Conservation (phyloP, 2,329 filamentous ascomycete genomes). For the Hypoxylon sp. region DNA sequence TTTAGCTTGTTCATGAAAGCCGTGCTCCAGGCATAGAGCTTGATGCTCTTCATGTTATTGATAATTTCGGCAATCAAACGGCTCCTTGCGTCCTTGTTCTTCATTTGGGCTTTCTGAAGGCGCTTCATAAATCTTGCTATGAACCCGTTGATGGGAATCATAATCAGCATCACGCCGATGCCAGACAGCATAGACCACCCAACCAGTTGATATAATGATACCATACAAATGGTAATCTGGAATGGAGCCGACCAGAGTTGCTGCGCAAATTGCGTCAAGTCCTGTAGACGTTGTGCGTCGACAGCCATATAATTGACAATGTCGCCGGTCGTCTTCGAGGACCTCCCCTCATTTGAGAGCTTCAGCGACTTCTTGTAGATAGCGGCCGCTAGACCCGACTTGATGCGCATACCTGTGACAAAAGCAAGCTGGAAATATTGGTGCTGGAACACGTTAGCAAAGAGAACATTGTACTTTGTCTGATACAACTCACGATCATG, state of each 20-base stretch:
- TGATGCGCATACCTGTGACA: constrained; percentile 96
- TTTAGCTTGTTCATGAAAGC: constrained; percentile 99
- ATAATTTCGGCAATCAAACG: constrained; percentile 96
- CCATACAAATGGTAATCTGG: constrained; percentile 95
- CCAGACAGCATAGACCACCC: constrained; percentile 96
- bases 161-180: constrained; percentile 93
- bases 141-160: constrained; percentile 95
- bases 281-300: constrained; percentile 93
- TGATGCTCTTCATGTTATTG: constrained; percentile 99
- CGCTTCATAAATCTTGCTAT: constrained; percentile 95
- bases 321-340: constrained; percentile 91
- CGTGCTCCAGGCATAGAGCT: constrained; percentile 96
- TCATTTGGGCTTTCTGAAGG: constrained; percentile 97
- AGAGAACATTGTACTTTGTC: not conserved
- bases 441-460: constrained; percentile 62
- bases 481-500: constrained; percentile 67
- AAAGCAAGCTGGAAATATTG: constrained; percentile 98
- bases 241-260: constrained; percentile 97
- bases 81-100: constrained; percentile 96
- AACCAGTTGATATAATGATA: constrained; percentile 94
- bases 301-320: constrained; percentile 99
- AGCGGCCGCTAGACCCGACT: constrained; percentile 86
- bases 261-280: constrained; percentile 94
- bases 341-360: constrained; percentile 91
- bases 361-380: constrained; percentile 94